Base-by-base conservation (phyloP, 2,329 filamentous ascomycete species). In the Cercospora citrullina region DNA sequence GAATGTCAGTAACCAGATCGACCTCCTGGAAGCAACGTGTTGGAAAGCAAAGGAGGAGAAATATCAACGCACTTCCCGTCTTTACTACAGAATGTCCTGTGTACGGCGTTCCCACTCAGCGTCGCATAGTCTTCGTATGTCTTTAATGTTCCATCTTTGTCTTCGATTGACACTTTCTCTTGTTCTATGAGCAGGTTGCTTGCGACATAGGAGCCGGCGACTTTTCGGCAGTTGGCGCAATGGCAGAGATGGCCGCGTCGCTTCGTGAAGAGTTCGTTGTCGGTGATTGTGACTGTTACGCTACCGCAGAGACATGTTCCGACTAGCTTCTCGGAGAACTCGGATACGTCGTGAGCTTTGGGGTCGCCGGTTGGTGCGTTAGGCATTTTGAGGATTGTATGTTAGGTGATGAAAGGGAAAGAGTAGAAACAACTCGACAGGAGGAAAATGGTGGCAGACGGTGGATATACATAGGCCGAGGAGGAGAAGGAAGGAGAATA, bases 171-270 rank as follows among this genome's bases (percentile, higher is more conserved):
- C 31, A 86, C 82, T 62, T 85, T 84, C 28, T 80, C 78, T 51
- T 78, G 76, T 63, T 81, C 79, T 23, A 84, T 81, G 5, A 78
- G 74, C 14, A 83, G 70, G 68, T 83, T 82, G 21, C 75, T 71
- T 0, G 80, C 72, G 2, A 81, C 78, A 63, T 79, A 81, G 5
- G 79, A 81, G 58, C 84, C 83, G 1, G 83, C 78, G 0, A 81
- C 79, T 73, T 85, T 85, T 51, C 83, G 80, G 75, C 84, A 86
- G 68, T 85, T 86, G 36, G 77, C 75, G 74, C 84, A 86, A 69
- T 85, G 82, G 74, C 84, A 86, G 7, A 85, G 74, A 70, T 84
- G 81, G 1, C 84, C 83, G 31, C 82, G 75, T 6, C 78, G 78
- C 36, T 77, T 77, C 10, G 77, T 78, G 73, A 85, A 85, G 23